Base-by-base conservation (phyloP, 2,329 filamentous ascomycete species). In the Curvularia sp. region DNA sequence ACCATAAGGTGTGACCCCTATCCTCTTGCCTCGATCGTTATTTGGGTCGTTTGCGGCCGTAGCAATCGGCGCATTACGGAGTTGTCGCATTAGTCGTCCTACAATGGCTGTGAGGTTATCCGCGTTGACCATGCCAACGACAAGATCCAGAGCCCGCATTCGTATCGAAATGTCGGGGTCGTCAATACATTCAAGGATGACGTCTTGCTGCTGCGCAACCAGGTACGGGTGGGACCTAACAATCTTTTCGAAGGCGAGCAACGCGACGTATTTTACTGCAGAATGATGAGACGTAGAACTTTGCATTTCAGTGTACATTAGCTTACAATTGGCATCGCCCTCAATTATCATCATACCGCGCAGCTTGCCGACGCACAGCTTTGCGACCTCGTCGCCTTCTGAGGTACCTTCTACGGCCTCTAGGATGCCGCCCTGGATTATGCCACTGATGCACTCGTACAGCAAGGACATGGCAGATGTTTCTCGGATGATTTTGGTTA, bases 371-470 rank as follows among this genome's bases (percentile, higher is more conserved):
- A 98, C 93, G 75, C 95, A 99, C 5, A 99, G 83, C 27, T 88
- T 88, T 6, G 95, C 95, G 71, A 99, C 92, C 76, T 97, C 93
- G 66, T 98, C 93, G 38, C 91, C 90, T 53, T 94, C 93, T 32
- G 88, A 84, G 19, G 88, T 87, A 52, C 92, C 91, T 64, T 93
- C 92, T 27, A 89, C 87, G 43, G 89, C 91, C 30, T 92, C 91
- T 49, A 99, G 81, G 56, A 99, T 97, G 0, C 95, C 95, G 27
- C 95, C 95, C 75, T 97, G 93, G 58, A 99, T 97, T 62, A 99
- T 96, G 23, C 95, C 95, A 75, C 96, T 97, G 78, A 99, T 97
- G 74, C 95, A 99, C 78, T 99, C 95, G 70, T 99, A 99, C 5
- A 98, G 80, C 27, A 99, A 80, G n/a, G 95, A 98, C 95, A 98